phyloP scores from a whole-genome alignment of 371 early-diverging fungal genomes.

The Dichotomocladium elegans region DNA sequence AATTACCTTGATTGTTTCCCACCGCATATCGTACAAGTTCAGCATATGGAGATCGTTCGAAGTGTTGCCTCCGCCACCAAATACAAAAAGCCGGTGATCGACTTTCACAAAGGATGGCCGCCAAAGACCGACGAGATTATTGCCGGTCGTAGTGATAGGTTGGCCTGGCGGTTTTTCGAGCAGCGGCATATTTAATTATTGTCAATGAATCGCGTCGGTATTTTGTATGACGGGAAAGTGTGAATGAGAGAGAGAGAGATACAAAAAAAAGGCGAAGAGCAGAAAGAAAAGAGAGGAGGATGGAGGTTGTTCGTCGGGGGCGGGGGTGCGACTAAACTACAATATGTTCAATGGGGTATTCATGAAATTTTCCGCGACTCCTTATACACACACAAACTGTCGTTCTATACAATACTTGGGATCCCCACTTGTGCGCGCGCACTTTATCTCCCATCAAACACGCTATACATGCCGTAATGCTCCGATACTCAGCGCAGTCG shows the following conservation, averaged over 20 bases:
- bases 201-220: not conserved
- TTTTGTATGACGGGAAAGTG: not conserved
- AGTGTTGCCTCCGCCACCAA: slow-evolving; percentile 62
- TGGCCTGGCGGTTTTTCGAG: slow-evolving; percentile 46
- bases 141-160: slow-evolving; percentile 52
- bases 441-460: not conserved
- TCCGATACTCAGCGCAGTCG: too few relatives aligned
- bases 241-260: not conserved
- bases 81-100: slow-evolving; percentile 54
- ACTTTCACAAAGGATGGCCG: slow-evolving; percentile 62
- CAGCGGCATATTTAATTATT: slow-evolving; percentile 10
- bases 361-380: slow-evolving; percentile 16
- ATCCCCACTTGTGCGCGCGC: not conserved
- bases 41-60: slow-evolving; percentile 59
- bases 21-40: slow-evolving; percentile 44
- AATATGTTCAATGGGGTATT: not conserved
- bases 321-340: slow-evolving; percentile 13
- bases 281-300: slow-evolving; percentile 1
- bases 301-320: slow-evolving; percentile 3
- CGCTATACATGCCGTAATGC: not conserved
- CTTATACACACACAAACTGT: slow-evolving; percentile 6
- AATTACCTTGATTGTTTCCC: slow-evolving; percentile 49
- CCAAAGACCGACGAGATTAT: slow-evolving; percentile 64
- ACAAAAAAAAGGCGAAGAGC: slow-evolving; percentile 6
- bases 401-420: not conserved